Base-by-base conservation (phyloP, 176 grass and related monocot species). In the Carex myosuroides region DNA sequence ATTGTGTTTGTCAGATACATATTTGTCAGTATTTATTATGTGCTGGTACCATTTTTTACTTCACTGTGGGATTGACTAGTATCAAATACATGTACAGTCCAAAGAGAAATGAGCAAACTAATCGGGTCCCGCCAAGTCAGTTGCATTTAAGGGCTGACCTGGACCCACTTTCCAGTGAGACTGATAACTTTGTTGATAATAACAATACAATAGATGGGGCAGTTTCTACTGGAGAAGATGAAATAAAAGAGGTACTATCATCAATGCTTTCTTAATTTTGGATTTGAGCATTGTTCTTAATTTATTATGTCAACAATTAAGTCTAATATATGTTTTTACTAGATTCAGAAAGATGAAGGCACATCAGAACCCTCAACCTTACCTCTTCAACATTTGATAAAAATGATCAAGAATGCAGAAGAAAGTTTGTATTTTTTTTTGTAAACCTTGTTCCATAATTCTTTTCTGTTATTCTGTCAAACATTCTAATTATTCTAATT, bases 321-420 rank as follows among this genome's bases (percentile, higher is more conserved):
- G 3, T 41, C 60, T 84, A 41, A 37, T 83, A 17, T 37, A 80
- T 79, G 61, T 80, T 44, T 75, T 8, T 85, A 35, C 13, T 79
- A 90, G 88, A 72, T 72, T 65, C 80, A 89, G 89, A 89, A 85
- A 42, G 81, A 81, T 76, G 71, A 73, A 70, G 88, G 41, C 18
- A 83, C 48, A 65, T 80, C 84, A 88, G 85, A 56, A 41, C 61
- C 84, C 35, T 18, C 79, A 70, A 91, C 65, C n/a, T 60, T 93
- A 86, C 72, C 60, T 42, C 84, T 91, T 69, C 86, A 98, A 87
- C 89, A 97, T 88, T 86, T 94, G 73, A 85, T 94, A 53, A 84
- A 13, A 84, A 87, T 93, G 95, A 90, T 98, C 73, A 86, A 71
- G 33, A 94, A 85, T 90, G 84, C 89, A 16, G 89, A 93, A 83